These are phyloP conservation scores for Globisporangium yorkense DNA, from an alignment of 352 stramenopile genomes.

Conservation along the genomic window DNA sequence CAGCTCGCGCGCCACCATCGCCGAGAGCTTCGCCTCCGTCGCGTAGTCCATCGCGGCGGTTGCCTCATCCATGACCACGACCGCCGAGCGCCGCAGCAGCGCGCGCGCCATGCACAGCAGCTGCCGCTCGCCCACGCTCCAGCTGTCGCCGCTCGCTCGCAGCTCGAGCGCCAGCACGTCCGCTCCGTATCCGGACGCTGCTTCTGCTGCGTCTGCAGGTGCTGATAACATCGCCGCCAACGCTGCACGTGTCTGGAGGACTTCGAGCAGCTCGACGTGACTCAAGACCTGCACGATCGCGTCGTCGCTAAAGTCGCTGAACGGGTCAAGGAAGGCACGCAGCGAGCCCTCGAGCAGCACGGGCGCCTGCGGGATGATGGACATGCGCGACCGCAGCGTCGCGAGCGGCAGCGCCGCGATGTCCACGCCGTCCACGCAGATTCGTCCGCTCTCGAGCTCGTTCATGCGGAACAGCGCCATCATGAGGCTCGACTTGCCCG, in stretches of 20 bases:
- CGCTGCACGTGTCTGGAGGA: not conserved
- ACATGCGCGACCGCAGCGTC: conserved; percentile 49
- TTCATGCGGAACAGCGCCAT: conserved; percentile 80
- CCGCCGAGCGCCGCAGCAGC: conserved; percentile 32
- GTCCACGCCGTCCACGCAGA: conserved; percentile 63
- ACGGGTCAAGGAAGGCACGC: conserved; percentile 85
- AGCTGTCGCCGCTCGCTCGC: conserved; percentile 92
- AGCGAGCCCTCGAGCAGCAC: conserved; percentile 88
- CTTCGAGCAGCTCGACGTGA: conserved; percentile 20
- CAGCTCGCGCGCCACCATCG: conserved; percentile 84
- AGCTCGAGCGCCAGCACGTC: conserved; percentile 58
- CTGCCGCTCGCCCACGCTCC: conserved; percentile 88
- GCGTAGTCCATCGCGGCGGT: conserved; percentile 69
- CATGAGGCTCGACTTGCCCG: conserved; percentile 67
- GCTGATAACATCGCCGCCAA: not conserved
- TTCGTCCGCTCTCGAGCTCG: conserved; percentile 68
- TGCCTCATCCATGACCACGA: conserved; percentile 76
- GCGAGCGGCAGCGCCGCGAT: conserved; percentile 56
- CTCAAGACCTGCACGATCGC: conserved; percentile 27
- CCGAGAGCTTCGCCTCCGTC: conserved; percentile 57
- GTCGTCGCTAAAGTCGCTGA: conserved; percentile 58
- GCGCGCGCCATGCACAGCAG: conserved; percentile 85
- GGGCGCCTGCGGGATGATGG: conserved; percentile 73
- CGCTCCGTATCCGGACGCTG: conserved; percentile 31
- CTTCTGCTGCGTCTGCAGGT: not conserved